A percentile compares a stretch with the other conserved stretches of the same genome.
phyloP scores from a whole-genome alignment of 192 early-diverging fungal species.

The Backusella tuberculispora region DNA sequence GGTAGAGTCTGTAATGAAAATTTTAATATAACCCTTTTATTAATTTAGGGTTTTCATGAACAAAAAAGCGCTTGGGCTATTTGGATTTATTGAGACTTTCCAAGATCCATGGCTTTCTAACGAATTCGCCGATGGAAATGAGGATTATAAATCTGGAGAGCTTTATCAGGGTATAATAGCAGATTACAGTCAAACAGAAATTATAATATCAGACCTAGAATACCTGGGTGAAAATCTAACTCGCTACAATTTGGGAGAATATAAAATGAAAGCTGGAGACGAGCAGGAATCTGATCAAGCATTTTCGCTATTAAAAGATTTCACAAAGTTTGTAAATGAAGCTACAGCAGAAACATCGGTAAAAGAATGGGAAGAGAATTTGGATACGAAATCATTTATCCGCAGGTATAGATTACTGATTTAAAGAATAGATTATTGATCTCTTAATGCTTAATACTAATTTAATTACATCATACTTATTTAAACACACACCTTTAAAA shows the following conservation, averaged over 20 bases:
- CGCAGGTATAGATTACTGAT: too few relatives aligned
- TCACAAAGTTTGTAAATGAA: slow-evolving; percentile 32
- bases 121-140: slow-evolving; percentile 38
- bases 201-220: background rate
- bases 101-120: slow-evolving; percentile 43
- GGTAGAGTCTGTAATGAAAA: background rate
- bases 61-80: slow-evolving; percentile 41
- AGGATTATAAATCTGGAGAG: slow-evolving; percentile 21
- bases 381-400: slow-evolving; percentile 26
- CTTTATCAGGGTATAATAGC: slow-evolving; percentile 12
- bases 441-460: too few relatives aligned
- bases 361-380: slow-evolving; percentile 22
- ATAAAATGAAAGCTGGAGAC: slow-evolving; percentile 21
- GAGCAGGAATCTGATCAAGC: background rate
- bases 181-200: background rate
- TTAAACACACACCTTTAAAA: background rate
- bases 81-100: slow-evolving; percentile 47
- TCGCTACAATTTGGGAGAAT: slow-evolving; percentile 6
- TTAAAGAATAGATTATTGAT: too few relatives aligned
- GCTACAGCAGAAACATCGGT: background rate
- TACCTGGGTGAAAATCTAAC: slow-evolving; percentile 12
- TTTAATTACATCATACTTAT: too few relatives aligned
- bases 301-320: slow-evolving; percentile 9
- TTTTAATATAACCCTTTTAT: background rate
- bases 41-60: slow-evolving; percentile 43